Evolutionary conservation across 108 stramenopile species (phyloP).

Genomic region (Pseudonitzschia delicatissima): DNA sequence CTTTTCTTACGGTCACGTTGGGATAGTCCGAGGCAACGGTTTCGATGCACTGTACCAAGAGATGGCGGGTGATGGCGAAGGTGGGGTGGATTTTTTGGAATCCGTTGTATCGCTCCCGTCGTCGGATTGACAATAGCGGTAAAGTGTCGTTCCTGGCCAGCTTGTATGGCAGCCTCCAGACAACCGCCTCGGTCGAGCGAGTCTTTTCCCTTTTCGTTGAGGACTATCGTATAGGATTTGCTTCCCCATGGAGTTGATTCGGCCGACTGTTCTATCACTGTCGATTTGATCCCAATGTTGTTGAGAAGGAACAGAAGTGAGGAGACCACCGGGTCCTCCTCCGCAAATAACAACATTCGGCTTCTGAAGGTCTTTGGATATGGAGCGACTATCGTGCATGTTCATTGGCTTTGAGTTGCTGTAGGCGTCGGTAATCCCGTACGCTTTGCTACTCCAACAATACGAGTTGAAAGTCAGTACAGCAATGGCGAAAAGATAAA

Average conservation of each 20-base stretch:
- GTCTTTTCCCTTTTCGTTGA: neutral
- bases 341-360: constrained; percentile 1
- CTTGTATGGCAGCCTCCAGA: neutral
- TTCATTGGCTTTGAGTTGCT: too few relatives aligned
- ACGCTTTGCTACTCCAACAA: too few relatives aligned
- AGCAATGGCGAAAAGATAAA: too few relatives aligned
- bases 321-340: neutral
- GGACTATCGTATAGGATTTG: neutral
- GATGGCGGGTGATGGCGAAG: neutral
- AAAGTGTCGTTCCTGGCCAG: neutral
- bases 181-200: neutral
- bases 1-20: neutral
- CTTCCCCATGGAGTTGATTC: neutral
- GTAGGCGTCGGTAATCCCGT: too few relatives aligned
- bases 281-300: neutral
- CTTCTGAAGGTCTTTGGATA: too few relatives aligned
- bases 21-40: neutral
- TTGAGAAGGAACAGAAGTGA: neutral
- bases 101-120: neutral
- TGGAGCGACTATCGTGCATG: too few relatives aligned
- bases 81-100: neutral
- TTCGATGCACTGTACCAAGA: neutral
- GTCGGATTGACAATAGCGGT: neutral
- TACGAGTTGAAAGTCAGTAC: too few relatives aligned
- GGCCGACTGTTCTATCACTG: neutral